These are phyloP conservation scores for Mycena galericulata DNA, from an alignment of 768 basidiomycete genomes.

Conservation along the genomic window DNA sequence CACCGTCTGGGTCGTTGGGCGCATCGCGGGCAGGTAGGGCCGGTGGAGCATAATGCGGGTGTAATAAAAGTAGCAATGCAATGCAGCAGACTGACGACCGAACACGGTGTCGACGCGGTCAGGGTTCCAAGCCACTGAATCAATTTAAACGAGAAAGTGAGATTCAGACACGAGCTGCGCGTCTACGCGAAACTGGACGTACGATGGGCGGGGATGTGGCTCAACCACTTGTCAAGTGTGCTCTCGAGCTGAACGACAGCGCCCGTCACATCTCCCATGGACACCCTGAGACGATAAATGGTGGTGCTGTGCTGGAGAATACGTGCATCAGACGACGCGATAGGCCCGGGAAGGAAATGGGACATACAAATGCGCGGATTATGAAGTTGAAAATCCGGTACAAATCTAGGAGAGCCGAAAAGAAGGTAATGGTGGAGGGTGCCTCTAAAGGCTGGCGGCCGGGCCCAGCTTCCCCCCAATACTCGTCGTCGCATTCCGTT, in stretches of 20 bases:
- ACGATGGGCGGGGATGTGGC: background rate
- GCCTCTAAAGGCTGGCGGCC: background rate
- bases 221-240: constrained; percentile 6
- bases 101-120: background rate
- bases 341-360: too few species aligned
- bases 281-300: rapidly evolving
- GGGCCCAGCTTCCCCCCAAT: background rate
- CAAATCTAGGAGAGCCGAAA: background rate
- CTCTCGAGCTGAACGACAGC: background rate
- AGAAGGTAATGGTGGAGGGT: background rate
- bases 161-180: background rate
- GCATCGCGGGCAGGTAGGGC: background rate
- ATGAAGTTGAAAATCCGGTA: background rate
- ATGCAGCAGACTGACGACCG: background rate
- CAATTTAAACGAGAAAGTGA: background rate
- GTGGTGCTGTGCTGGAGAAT: background rate
- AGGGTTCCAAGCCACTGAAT: constrained; percentile 8
- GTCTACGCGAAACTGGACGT: background rate
- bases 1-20: background rate
- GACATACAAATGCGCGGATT: background rate
- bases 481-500: background rate
- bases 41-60: constrained; percentile 8
- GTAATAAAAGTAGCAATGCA: constrained; percentile 1
- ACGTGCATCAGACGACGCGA: too few species aligned
- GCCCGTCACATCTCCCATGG: background rate